These are phyloP conservation scores for Sporothrix globosa DNA, from an alignment of 2,329 filamentous ascomycete genomes.

Conservation along the genomic window DNA sequence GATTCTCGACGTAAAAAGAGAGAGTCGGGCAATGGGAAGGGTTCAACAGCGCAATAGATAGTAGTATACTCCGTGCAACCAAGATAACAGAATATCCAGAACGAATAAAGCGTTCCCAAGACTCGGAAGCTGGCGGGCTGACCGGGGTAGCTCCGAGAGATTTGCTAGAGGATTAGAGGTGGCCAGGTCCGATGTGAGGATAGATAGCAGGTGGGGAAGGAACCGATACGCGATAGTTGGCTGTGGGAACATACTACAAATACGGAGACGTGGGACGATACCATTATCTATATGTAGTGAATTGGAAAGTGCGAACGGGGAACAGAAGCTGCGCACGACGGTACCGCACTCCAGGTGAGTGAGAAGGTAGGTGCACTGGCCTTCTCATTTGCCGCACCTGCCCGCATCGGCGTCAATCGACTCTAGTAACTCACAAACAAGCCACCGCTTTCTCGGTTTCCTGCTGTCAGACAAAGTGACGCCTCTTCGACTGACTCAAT, in stretches of 20 bases:
- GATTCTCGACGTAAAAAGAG: slow-evolving; percentile 23
- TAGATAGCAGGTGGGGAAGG: slow-evolving; percentile 23
- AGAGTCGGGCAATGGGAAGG: slow-evolving; percentile 22
- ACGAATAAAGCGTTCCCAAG: not conserved
- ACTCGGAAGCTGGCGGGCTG: slow-evolving; percentile 17
- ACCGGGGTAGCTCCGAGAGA: slow-evolving; percentile 11
- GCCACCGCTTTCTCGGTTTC: not conserved
- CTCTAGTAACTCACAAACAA: not conserved
- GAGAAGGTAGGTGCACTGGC: slow-evolving; percentile 6
- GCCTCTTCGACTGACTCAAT: not conserved
- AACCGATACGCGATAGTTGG: not conserved
- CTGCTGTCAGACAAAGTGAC: slow-evolving; percentile 25
- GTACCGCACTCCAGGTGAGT: not conserved
- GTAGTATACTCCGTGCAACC: not conserved
- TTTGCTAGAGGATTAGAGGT: slow-evolving; percentile 3
- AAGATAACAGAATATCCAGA: slow-evolving; percentile 23
- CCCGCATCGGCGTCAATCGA: slow-evolving; percentile 15
- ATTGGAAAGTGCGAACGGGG: slow-evolving; percentile 6
- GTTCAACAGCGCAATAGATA: slow-evolving; percentile 22
- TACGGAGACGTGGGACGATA: not conserved
- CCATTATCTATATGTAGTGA: not conserved
- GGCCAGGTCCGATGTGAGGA: slow-evolving; percentile 15
- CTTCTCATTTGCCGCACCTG: slow-evolving; percentile 23
- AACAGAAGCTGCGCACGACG: not conserved
- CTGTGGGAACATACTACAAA: not conserved